Base-by-base conservation (phyloP, 1,139 yeast genomes). In the Sporopachydermia cereana region DNA sequence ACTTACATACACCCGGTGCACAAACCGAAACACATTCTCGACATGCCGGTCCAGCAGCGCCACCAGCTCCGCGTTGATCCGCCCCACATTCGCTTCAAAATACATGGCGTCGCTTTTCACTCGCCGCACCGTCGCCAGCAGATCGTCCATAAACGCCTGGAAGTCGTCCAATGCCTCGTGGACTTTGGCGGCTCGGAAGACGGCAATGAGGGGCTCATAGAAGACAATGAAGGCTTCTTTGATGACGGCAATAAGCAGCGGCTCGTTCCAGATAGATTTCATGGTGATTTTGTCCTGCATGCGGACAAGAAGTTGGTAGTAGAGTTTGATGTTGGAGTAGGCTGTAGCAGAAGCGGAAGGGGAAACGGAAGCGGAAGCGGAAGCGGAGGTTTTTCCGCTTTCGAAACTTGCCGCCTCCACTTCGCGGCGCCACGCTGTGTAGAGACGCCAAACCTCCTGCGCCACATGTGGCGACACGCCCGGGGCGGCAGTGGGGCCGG, bases 201-300 rank as follows among this genome's bases (percentile, higher is more conserved):
- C 70, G 41, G 71, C 72, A 51, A 88, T 84, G 57, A 89, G 66
- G 1, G 96, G 96, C 51, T 84, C 86, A 59, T 88, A 88, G 53
- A 89, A 83, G 47, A 86, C 71, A 0, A 88, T 74, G 41, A 89
- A 70, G 36, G 85, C 67, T 47, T 84, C 84, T 52, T 82, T 82
- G 47, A 88, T 66, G 41, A 89, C 67, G 43, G 69, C 70, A 22
- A 88, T 77, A 41, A 93, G 66, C 54, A 82, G 84, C 0, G 91
- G 88, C 54, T 88, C 95, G 46, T 78, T 78, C 93, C 96, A 85
- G 43, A 89, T 62, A 56, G 79, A 78, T 53, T 79, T 80, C 68
- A 88, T 62, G 43, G 81, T 65, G 46, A 78, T 76, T 58, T 85
- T 86, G 58, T 89, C 97, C 41, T 77, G 74, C 48, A 76, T 79